phyloP scores from a whole-genome alignment of 495 filamentous ascomycete genomes.

The Penicillium canariense region DNA sequence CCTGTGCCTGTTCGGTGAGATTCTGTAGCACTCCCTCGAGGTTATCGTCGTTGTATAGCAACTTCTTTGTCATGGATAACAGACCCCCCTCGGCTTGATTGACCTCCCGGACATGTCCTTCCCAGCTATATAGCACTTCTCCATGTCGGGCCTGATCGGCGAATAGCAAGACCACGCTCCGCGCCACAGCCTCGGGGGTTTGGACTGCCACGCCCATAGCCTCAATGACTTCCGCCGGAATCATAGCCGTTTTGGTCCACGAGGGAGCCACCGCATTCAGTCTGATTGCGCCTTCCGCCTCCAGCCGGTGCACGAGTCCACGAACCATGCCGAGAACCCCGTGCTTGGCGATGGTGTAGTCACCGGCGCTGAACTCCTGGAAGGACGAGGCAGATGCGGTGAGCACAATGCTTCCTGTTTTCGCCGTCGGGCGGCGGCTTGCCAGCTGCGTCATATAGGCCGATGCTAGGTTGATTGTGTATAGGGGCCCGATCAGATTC shows the following conservation, averaged over 20 bases:
- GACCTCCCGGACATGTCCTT: constrained; percentile 37
- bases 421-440: constrained; percentile 13
- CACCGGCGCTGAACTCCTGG: constrained; percentile 35
- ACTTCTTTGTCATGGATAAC: constrained; percentile 10
- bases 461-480: constrained; percentile 37
- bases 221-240: constrained; percentile 21
- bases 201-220: constrained; percentile 29
- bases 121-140: constrained; percentile 39
- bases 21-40: constrained; percentile 19
- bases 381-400: constrained; percentile 38
- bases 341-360: constrained; percentile 42
- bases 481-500: constrained; percentile 42
- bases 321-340: constrained; percentile 37
- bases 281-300: constrained; percentile 23
- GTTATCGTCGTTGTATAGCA: constrained; percentile 13
- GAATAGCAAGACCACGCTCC: constrained; percentile 36
- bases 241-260: constrained; percentile 41
- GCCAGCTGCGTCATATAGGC: constrained; percentile 33
- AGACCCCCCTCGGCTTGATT: constrained; percentile 34
- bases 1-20: not conserved
- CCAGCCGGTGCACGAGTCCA: constrained; percentile 16
- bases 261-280: constrained; percentile 43
- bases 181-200: constrained; percentile 34
- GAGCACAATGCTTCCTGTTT: constrained; percentile 36
- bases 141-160: constrained; percentile 32